Conservation (phyloP, 352 stramenopile genomes). For the Blastocystis hominis region DNA sequence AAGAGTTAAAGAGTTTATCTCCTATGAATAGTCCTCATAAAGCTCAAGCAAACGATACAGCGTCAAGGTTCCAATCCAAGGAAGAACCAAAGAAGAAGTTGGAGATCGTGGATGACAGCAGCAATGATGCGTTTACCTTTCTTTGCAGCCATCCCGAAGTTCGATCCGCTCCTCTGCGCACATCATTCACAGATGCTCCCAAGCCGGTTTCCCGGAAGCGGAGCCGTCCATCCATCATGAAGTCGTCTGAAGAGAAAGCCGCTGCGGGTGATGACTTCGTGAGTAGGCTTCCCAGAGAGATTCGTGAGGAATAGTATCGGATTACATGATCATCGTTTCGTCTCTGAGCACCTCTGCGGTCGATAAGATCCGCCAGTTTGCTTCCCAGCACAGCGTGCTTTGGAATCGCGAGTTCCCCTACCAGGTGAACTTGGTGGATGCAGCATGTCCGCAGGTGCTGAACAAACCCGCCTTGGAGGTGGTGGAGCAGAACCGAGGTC, state of each 20-base stretch:
- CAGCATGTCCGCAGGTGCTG: not conserved
- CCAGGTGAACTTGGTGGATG: constrained; percentile 5
- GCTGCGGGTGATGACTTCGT: not conserved
- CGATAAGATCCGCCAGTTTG: constrained; percentile 21
- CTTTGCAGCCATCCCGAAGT: constrained; percentile 21
- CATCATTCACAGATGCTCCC: not conserved
- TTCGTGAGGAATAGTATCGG: not conserved
- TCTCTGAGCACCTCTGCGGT: not conserved
- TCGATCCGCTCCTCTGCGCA: not conserved
- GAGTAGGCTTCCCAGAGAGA: not conserved
- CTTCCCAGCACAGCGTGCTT: not conserved
- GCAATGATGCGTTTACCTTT: constrained; percentile 38
- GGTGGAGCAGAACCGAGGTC: not conserved
- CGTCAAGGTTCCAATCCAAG: not conserved
- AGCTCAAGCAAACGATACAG: not conserved
- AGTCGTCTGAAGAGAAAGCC: not conserved
- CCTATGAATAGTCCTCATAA: constrained; percentile 34
- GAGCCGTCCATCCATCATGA: not conserved
- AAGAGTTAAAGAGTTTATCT: not conserved
- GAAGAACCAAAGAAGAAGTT: not conserved
- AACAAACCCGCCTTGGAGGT: not conserved
- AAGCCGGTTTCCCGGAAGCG: not conserved
- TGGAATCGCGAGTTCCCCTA: constrained; percentile 53
- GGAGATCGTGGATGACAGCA: constrained; percentile 47
- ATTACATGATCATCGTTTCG: constrained; percentile 50